Conservation (phyloP, 768 basidiomycete genomes). For the Naganishia vaughanmartiniae region DNA sequence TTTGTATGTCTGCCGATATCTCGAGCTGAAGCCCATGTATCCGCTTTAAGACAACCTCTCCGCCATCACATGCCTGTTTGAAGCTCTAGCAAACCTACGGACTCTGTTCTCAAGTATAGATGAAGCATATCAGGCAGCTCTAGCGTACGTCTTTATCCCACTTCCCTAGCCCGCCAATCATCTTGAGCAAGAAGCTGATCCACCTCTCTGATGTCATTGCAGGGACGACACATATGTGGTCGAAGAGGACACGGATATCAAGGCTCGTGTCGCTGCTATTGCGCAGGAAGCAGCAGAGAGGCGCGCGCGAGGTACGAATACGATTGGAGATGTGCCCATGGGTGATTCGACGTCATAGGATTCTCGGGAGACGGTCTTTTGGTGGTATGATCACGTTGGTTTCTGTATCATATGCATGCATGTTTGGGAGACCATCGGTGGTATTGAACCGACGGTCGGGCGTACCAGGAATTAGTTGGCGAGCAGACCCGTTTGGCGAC, state of each 20-base stretch:
- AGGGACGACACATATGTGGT: constrained; percentile 41
- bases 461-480: too few species aligned
- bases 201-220: neutral
- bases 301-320: constrained; percentile 8
- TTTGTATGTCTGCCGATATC: neutral
- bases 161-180: neutral
- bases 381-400: neutral
- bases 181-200: neutral
- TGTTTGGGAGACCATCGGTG: neutral
- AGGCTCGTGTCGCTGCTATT: constrained; percentile 38
- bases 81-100: constrained; percentile 74
- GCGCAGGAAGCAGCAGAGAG: constrained; percentile 12
- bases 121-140: constrained; percentile 62
- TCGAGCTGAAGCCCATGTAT: neutral
- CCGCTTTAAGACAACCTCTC: constrained; percentile 70
- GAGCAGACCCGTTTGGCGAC: too few species aligned
- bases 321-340: constrained; percentile 12
- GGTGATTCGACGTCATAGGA: constrained; percentile 10
- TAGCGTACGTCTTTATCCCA: constrained; percentile 6
- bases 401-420: neutral
- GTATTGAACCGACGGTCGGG: neutral
- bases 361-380: neutral
- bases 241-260: constrained; percentile 48
- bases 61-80: constrained; percentile 73
- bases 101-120: constrained; percentile 70